Evolutionary conservation across 2,329 filamentous ascomycete genomes (phyloP).

Genomic region (Aureobasidium pullulans): DNA sequence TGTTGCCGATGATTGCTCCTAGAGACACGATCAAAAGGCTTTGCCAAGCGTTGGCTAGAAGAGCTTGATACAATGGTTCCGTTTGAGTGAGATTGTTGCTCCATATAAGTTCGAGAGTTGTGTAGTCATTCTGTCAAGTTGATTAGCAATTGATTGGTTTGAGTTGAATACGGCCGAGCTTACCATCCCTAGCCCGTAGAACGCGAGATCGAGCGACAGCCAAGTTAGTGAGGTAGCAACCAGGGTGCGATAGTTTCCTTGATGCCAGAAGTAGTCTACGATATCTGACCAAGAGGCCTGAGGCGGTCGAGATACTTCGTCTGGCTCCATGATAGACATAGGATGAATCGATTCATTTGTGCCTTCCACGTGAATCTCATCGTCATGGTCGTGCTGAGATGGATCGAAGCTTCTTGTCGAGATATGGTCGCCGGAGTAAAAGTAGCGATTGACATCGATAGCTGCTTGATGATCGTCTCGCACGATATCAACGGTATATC

Average conservation of each 20-base stretch:
- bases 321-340: background rate
- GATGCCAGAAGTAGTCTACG: conserved; percentile 16
- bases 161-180: background rate
- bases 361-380: background rate
- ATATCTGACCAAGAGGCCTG: background rate
- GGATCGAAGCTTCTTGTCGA: conserved; percentile 22
- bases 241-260: conserved; percentile 20
- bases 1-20: conserved; percentile 33
- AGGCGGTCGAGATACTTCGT: background rate
- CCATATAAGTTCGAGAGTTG: background rate
- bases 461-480: conserved; percentile 28
- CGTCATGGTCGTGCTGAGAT: background rate
- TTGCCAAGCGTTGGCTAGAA: conserved; percentile 2
- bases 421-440: conserved; percentile 21
- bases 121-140: background rate
- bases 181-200: conserved; percentile 4
- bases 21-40: background rate
- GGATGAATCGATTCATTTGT: background rate
- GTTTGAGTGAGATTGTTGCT: background rate
- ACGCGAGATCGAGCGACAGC: conserved; percentile 2
- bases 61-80: background rate
- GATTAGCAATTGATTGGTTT: background rate
- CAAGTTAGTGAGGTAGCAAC: conserved; percentile 18
- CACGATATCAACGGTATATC: conserved; percentile 33
- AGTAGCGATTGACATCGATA: conserved; percentile 7